phyloP scores from a whole-genome alignment of 768 basidiomycete genomes.

The Agaricus subrufescens region DNA sequence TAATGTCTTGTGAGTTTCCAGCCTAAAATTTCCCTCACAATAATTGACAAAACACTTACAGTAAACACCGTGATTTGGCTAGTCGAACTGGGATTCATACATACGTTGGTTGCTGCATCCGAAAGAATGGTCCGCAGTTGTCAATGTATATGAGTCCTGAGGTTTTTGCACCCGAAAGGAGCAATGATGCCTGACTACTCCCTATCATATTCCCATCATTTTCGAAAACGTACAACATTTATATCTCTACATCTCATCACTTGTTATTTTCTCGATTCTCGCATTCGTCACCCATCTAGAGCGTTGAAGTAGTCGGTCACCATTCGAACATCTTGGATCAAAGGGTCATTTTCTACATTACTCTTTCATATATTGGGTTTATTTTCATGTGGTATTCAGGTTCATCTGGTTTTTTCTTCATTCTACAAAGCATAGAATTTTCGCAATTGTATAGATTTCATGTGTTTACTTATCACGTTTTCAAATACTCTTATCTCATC shows the following conservation, averaged over 20 bases:
- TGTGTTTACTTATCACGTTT: background rate
- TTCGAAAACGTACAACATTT: background rate
- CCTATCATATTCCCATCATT: background rate
- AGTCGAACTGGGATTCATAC: slow-evolving; percentile 17
- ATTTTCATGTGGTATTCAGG: background rate
- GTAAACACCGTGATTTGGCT: slow-evolving; percentile 12
- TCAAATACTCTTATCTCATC: background rate
- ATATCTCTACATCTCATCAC: background rate
- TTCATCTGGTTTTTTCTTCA: background rate
- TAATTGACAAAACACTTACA: background rate
- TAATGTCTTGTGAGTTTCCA: slow-evolving; percentile 12
- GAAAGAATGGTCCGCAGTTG: slow-evolving; percentile 13
- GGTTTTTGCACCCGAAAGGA: slow-evolving; percentile 12
- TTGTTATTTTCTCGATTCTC: background rate
- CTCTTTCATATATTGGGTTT: background rate
- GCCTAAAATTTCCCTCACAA: too few species aligned
- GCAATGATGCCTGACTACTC: background rate
- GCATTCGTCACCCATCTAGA: background rate
- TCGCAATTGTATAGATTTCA: background rate
- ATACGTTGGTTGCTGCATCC: slow-evolving; percentile 15
- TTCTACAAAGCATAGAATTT: background rate
- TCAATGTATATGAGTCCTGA: slow-evolving; percentile 17
- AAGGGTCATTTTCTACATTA: background rate
- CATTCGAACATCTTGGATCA: background rate
- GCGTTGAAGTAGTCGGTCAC: background rate